These are phyloP conservation scores for Wickerhamiella azymoides DNA, from an alignment of 805 yeast genomes.

Conservation along the genomic window DNA sequence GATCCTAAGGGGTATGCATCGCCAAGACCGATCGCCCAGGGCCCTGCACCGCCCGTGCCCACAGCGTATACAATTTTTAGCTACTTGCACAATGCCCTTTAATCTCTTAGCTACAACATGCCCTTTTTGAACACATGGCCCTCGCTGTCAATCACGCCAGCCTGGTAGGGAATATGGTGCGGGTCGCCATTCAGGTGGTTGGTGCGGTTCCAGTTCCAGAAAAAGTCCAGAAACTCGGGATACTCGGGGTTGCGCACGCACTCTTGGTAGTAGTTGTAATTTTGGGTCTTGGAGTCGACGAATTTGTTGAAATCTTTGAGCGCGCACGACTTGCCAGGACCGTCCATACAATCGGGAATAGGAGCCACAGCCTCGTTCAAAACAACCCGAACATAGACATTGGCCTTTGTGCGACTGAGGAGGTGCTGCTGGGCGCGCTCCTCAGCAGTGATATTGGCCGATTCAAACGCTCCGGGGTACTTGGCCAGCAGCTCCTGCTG, in stretches of 20 bases:
- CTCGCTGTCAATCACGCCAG: slow-evolving; percentile 11
- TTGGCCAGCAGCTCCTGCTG: slow-evolving; percentile 12
- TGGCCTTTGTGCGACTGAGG: slow-evolving; percentile 10
- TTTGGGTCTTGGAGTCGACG: slow-evolving; percentile 10
- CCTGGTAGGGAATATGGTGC: slow-evolving; percentile 11
- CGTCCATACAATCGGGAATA: slow-evolving; percentile 33
- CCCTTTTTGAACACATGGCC: slow-evolving; percentile 4
- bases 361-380: slow-evolving; percentile 44
- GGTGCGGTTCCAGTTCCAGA: slow-evolving; percentile 21
- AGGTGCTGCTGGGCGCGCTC: not conserved
- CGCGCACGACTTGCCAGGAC: slow-evolving; percentile 39
- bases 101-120: not conserved
- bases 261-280: slow-evolving; percentile 8
- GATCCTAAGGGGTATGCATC: no score
- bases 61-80: no score
- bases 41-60: no score
- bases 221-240: slow-evolving; percentile 18
- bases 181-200: slow-evolving; percentile 11
- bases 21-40: no score
- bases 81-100: no score
- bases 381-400: slow-evolving; percentile 34
- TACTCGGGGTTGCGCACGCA: slow-evolving; percentile 12
- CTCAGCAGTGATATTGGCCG: slow-evolving; percentile 10
- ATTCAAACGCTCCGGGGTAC: slow-evolving; percentile 17
- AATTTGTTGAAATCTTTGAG: slow-evolving; percentile 18